phyloP scores from a whole-genome alignment of 2,329 filamentous ascomycete genomes.

The Penicillium sp. region DNA sequence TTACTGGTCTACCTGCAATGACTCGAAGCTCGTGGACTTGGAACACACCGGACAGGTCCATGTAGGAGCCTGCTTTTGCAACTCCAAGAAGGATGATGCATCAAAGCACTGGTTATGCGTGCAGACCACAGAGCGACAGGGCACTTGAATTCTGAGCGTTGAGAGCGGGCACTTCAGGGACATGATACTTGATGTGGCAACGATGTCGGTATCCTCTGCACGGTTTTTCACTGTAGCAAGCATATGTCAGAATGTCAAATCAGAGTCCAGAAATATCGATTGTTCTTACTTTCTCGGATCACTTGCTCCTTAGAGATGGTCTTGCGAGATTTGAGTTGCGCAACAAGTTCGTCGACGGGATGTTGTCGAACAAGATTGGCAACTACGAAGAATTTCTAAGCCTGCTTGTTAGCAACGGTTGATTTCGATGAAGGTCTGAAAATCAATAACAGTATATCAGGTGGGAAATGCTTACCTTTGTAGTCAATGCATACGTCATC shows the following conservation, averaged over 20 bases:
- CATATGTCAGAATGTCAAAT: not conserved
- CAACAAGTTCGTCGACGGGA: slow-evolving; percentile 71
- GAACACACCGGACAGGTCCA: slow-evolving; percentile 97
- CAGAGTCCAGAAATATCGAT: not conserved
- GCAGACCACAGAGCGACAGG: slow-evolving; percentile 78
- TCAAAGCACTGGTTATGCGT: slow-evolving; percentile 95
- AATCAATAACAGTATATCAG: not conserved
- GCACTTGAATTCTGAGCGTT: slow-evolving; percentile 76
- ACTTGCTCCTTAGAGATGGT: slow-evolving; percentile 81
- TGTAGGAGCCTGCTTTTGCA: slow-evolving; percentile 94
- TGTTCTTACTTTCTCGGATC: slow-evolving; percentile 71
- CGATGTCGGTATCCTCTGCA: slow-evolving; percentile 84
- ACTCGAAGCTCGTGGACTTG: slow-evolving; percentile 77
- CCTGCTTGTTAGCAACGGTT: not conserved
- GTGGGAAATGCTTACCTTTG: slow-evolving; percentile 64
- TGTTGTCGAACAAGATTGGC: slow-evolving; percentile 76
- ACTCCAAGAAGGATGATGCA: slow-evolving; percentile 83
- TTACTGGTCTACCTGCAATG: slow-evolving; percentile 83
- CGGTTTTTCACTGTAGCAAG: slow-evolving; percentile 70
- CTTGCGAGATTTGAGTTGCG: slow-evolving; percentile 65
- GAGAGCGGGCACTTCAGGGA: slow-evolving; percentile 92
- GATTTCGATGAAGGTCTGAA: not conserved
- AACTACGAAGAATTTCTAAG: slow-evolving; percentile 71
- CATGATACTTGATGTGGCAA: slow-evolving; percentile 83
- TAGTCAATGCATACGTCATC: slow-evolving; percentile 89